Base-by-base conservation (phyloP, 1,284 basidiomycete genomes). In the Inonotus obliquus region DNA sequence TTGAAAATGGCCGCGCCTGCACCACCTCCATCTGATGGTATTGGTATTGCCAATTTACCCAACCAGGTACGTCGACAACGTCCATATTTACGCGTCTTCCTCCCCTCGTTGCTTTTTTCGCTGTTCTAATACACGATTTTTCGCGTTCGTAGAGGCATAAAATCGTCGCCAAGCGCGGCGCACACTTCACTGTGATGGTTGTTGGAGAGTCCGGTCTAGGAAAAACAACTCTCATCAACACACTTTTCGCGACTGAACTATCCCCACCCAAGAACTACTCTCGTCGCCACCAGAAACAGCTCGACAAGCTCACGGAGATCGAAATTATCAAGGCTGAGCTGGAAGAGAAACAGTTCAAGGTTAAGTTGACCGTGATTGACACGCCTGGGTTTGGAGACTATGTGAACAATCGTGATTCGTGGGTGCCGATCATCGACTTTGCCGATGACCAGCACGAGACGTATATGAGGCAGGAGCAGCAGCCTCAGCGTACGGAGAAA, bases 371-470 rank as follows among this genome's bases (percentile, higher is more conserved):
- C 27, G 96, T 98, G 72, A 96, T 99, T 70, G 96, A 99, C 77
- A 98, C 96, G 23, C 96, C 96, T 63, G 96, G 96, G 19, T 99
- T 98, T 68, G 96, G 96, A 45, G 96, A 99, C 88, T 98, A 98
- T 72, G 95, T 99, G 79, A 98, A 99, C 89, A 99, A 99, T 85
- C 88, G 94, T 65, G 96, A 99, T 76, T 94, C 92, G 48, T 99
- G 96, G 96, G 82, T 87, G 21, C 96, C 97, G 61, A 98, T 99
- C 67, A 90, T 99, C 72, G 96, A 99, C 76, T 99, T 99, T 75
- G 94, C 99, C 70, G 97, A 99, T 75, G 97, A 99, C 81, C 96
- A 99, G 79, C 96, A 99, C 75, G 97, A 99, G 77, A 90, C 92
- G 35, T 99, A 96, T 78, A 98, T 99, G 96, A 86, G 96, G 63